Percentiles rank a stretch among this genome's conserved stretches.
Evolutionary conservation across 1,139 yeast genomes (phyloP).

Genomic region (Hemisphaericaspora subhashii): DNA sequence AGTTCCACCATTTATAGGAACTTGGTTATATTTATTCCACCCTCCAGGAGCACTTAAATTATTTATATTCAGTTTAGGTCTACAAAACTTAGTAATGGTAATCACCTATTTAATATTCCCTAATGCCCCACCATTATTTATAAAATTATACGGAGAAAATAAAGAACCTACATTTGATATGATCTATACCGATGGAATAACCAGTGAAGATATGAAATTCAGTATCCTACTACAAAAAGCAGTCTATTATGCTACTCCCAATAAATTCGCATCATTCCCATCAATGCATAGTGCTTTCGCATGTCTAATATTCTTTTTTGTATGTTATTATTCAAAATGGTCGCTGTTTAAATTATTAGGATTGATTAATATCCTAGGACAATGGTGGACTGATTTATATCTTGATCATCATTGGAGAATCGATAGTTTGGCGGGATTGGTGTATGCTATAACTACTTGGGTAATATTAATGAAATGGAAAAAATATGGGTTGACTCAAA

Average conservation of each 20-base stretch:
- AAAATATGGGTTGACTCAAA: conserved; percentile 22
- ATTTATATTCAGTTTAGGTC: conserved; percentile 53
- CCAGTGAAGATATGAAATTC: conserved; percentile 59
- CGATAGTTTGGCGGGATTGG: conserved; percentile 46
- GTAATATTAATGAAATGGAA: conserved; percentile 21
- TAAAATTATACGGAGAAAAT: conserved; percentile 56
- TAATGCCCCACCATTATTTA: conserved; percentile 72
- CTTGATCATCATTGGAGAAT: conserved; percentile 70
- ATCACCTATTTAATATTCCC: conserved; percentile 60
- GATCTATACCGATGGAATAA: conserved; percentile 67
- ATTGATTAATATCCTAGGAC: conserved; percentile 45
- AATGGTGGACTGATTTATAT: conserved; percentile 77
- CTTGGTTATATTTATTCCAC: conserved; percentile 63
- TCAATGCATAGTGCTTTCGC: conserved; percentile 67
- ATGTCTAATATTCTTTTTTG: conserved; percentile 48
- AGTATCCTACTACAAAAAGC: conserved; percentile 47
- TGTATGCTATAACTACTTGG: conserved; percentile 23
- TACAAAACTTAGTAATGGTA: conserved; percentile 60
- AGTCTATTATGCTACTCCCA: conserved; percentile 66
- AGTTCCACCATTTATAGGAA: conserved; percentile 59
- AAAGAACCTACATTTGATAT: conserved; percentile 55
- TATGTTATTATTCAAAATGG: conserved; percentile 44
- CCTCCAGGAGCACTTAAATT: conserved; percentile 56
- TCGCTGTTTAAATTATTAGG: conserved; percentile 32
- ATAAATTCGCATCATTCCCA: conserved; percentile 71